A percentile compares a stretch with the other conserved stretches of the same genome.
phyloP scores from a whole-genome alignment of 768 basidiomycete genomes.

The Tylopilus cervinicoccineus region DNA sequence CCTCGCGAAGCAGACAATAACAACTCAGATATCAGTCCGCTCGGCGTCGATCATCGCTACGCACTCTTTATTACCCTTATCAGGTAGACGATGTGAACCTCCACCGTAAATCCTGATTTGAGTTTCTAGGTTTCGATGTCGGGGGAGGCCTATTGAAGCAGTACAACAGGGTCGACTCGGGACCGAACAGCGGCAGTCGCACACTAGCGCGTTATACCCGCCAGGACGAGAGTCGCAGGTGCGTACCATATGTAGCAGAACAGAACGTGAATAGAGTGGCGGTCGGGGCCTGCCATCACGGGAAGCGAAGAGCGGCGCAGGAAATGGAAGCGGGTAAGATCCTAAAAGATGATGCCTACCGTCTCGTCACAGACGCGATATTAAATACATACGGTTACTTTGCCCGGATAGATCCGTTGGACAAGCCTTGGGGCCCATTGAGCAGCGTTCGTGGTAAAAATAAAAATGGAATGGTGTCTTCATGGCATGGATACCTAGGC shows the following conservation, averaged over 20 bases:
- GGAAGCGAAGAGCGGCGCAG: background rate
- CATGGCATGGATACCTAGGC: too few species aligned
- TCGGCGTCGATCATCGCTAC: slow-evolving; percentile 6
- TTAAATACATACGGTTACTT: too few species aligned
- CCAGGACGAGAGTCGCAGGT: too few species aligned
- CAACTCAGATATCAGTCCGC: slow-evolving; percentile 14
- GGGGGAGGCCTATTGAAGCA: too few species aligned
- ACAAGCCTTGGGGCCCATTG: too few species aligned
- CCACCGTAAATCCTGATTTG: slow-evolving; percentile 4
- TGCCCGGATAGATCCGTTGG: background rate
- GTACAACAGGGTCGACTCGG: slow-evolving; percentile 7
- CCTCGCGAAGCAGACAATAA: background rate
- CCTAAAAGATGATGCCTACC: background rate
- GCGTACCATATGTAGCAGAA: too few species aligned
- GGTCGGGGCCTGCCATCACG: too few species aligned
- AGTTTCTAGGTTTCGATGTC: slow-evolving; percentile 7
- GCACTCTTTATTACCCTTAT: background rate
- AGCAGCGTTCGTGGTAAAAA: too few species aligned
- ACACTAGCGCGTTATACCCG: background rate
- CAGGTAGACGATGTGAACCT: too few species aligned
- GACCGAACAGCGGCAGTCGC: background rate
- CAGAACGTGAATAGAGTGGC: too few species aligned
- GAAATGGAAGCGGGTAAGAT: background rate
- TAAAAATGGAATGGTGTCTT: too few species aligned
- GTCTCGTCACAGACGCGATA: background rate